Evolutionary conservation across 2,329 filamentous ascomycete genomes (phyloP), one percentile per base, ranked within the genome.

Genomic region (Epichloe coenophiala): DNA sequence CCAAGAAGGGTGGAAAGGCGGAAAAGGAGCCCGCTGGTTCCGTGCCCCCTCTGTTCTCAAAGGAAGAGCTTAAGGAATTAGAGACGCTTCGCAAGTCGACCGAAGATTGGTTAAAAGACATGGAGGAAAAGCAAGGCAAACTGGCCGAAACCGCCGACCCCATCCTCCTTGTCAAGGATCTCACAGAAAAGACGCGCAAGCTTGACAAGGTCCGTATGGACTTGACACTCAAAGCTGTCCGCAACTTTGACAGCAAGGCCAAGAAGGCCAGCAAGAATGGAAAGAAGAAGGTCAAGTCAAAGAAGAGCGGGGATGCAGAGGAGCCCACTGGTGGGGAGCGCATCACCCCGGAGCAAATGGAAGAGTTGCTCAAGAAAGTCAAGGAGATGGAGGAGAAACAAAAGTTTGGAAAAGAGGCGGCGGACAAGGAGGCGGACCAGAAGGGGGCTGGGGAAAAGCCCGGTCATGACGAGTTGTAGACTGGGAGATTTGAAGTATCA

Each of bases 101-200:
- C 17, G 70, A 75, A 15, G 72, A 76, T 19, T 98, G 91, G 91
- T 74, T 98, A 19, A 77, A 81, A 35, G 77, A 84, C 56, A 84
- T 86, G 62, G 68, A 86, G 45, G 71, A 75, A 2, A 76, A 77
- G 58, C 91, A 97, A 66, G 78, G 81, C 33, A 82, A 80, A 57
- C 78, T 95, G 3, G 70, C 75, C 15, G 68, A 73, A 2, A 81
- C 81, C 2, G 86, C 88, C 9, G 82, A 97, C 57, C 86, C 88
- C 0, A 82, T 83, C 6, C 73, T 95, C 8, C 75, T 84, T 0
- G 71, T 81, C 56, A 82, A 83, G 61, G 90, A 95, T 31, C 67
- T 95, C 33, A 71, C 80, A 52, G 74, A 72, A 21, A 84, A 84
- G 66, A 76, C 81, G 15, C 79, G 82, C 59, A 79, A 86, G 63